Conservation (phyloP, 768 basidiomycete species). For the Strobilomyces echinocephalus region DNA sequence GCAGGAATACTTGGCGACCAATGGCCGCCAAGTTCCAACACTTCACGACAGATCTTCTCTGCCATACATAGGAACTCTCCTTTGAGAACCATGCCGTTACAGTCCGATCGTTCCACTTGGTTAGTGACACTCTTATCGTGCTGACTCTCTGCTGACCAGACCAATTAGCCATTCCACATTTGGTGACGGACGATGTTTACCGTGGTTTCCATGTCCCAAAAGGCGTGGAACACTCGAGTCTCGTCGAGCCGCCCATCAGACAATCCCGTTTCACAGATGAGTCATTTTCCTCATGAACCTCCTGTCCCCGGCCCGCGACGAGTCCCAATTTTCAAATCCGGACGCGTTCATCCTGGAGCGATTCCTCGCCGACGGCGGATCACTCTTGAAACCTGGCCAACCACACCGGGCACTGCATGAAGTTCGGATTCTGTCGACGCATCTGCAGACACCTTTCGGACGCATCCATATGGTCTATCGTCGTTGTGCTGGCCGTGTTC, state of each 20-base stretch:
- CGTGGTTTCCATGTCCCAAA: background rate
- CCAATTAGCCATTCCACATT: background rate
- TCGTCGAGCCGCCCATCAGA: too few relatives aligned
- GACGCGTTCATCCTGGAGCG: background rate
- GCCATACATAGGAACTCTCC: background rate
- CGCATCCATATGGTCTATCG: constrained; percentile 4
- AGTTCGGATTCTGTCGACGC: constrained; percentile 25
- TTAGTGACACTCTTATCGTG: background rate
- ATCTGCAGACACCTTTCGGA: constrained; percentile 19
- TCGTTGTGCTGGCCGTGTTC: constrained; percentile 4
- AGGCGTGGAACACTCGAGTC: background rate
- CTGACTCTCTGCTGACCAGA: background rate
- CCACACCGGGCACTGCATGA: background rate
- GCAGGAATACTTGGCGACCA: too few relatives aligned
- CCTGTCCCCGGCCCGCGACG: background rate
- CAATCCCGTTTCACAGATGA: background rate
- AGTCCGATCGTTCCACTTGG: constrained; percentile 5
- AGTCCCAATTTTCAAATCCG: background rate
- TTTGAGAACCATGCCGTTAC: background rate
- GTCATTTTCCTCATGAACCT: background rate
- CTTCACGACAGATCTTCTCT: background rate
- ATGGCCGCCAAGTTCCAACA: too few relatives aligned
- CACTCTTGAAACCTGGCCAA: background rate
- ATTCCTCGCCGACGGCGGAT: background rate
- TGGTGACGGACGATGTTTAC: background rate